Conservation (phyloP, 805 yeast species). For the Candida hungchunana region DNA sequence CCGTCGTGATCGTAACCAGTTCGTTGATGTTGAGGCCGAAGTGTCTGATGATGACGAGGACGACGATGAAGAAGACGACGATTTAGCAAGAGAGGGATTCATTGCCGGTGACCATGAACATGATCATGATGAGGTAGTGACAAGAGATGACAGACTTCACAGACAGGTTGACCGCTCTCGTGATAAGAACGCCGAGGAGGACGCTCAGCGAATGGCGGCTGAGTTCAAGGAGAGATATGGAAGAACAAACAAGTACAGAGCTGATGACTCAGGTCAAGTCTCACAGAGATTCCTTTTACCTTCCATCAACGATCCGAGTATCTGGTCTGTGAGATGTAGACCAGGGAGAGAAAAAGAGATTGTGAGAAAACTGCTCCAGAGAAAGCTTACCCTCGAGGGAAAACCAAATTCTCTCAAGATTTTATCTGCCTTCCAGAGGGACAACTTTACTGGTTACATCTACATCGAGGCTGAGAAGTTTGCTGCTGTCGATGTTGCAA, state of each 20-base stretch:
- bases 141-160: slow-evolving; percentile 73
- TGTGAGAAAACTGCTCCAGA: slow-evolving; percentile 78
- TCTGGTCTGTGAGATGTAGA: slow-evolving; percentile 93
- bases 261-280: slow-evolving; percentile 74
- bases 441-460: slow-evolving; percentile 84
- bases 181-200: slow-evolving; percentile 86
- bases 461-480: slow-evolving; percentile 93
- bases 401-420: slow-evolving; percentile 79
- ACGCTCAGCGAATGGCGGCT: slow-evolving; percentile 91
- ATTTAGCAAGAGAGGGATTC: slow-evolving; percentile 75
- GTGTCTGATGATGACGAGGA: slow-evolving; percentile 98
- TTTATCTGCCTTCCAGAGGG: slow-evolving; percentile 89
- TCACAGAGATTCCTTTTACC: slow-evolving; percentile 93
- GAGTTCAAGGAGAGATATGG: slow-evolving; percentile 91
- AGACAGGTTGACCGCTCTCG: slow-evolving; percentile 86
- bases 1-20: slow-evolving; percentile 65
- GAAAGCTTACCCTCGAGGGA: slow-evolving; percentile 72
- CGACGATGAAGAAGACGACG: slow-evolving; percentile 94
- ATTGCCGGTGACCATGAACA: slow-evolving; percentile 66
- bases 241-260: slow-evolving; percentile 78
- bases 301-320: slow-evolving; percentile 92
- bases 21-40: slow-evolving; percentile 94
- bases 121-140: slow-evolving; percentile 47
- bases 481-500: slow-evolving; percentile 85
- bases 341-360: slow-evolving; percentile 91